Conservation (phyloP, 2,329 filamentous ascomycete genomes). For the Calonectria hongkongensis region DNA sequence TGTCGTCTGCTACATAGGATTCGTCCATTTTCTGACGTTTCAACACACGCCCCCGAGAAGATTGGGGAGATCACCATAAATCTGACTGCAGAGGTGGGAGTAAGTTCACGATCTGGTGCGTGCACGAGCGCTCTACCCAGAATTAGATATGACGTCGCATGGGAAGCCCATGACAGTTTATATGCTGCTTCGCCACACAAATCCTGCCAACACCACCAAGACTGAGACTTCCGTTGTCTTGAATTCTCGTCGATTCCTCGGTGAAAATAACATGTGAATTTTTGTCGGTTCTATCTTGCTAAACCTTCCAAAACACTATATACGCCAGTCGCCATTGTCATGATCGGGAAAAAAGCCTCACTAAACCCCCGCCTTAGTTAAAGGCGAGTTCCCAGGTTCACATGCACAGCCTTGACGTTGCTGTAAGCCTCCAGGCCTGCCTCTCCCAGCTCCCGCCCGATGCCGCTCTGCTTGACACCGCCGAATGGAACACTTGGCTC, state of each 20-base stretch:
- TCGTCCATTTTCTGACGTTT: slow-evolving; percentile 40
- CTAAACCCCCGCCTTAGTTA: slow-evolving; percentile 29
- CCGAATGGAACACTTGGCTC: slow-evolving; percentile 54
- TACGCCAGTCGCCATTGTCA: not conserved
- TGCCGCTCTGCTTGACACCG: slow-evolving; percentile 55
- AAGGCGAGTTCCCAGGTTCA: slow-evolving; percentile 53
- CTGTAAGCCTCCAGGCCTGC: slow-evolving; percentile 54
- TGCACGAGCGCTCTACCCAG: not conserved
- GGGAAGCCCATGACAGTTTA: not conserved
- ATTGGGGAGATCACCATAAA: not conserved
- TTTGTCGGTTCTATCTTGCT: not conserved
- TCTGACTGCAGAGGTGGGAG: not conserved
- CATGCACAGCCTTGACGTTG: slow-evolving; percentile 53
- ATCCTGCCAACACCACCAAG: slow-evolving; percentile 4
- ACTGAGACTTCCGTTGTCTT: not conserved
- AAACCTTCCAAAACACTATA: not conserved
- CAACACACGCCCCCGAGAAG: not conserved
- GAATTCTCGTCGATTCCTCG: not conserved
- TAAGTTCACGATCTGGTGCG: slow-evolving; percentile 10
- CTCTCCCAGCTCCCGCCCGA: slow-evolving; percentile 53
- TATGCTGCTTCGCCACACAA: slow-evolving; percentile 4
- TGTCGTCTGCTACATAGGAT: slow-evolving; percentile 33
- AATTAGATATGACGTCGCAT: slow-evolving; percentile 18
- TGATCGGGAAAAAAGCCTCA: slow-evolving; percentile 15
- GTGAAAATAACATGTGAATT: slow-evolving; percentile 2